These are phyloP conservation scores for Blastocystis sp. DNA, from an alignment of 352 stramenopile species.

Conservation along the genomic window DNA sequence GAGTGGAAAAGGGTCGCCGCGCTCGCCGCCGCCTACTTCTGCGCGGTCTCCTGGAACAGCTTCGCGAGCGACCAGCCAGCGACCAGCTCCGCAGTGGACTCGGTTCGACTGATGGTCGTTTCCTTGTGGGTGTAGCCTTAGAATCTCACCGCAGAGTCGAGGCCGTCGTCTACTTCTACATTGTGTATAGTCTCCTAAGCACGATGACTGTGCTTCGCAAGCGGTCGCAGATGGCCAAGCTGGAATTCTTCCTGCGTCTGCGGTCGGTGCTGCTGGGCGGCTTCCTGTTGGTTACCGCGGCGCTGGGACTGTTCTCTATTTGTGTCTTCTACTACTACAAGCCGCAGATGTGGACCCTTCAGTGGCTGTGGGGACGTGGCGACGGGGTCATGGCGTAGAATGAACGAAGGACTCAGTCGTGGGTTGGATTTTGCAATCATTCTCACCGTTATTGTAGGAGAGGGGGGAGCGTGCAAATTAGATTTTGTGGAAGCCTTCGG, in stretches of 20 bases:
- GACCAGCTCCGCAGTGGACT: not conserved
- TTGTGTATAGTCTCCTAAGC: constrained; percentile 1
- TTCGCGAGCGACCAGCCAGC: not conserved
- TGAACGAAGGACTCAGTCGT: constrained; percentile 17
- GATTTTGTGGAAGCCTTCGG: no score
- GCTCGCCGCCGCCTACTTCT: not conserved
- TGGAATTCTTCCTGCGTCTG: not conserved
- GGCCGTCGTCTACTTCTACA: constrained; percentile 44
- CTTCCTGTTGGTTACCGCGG: not conserved
- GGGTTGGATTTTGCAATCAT: constrained; percentile 19
- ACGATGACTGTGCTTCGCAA: not conserved
- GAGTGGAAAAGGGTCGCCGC: not conserved
- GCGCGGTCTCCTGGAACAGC: not conserved
- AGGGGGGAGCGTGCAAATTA: no score
- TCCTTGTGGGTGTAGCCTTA: not conserved
- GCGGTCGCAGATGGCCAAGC: constrained; percentile 3
- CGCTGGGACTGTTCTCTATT: not conserved
- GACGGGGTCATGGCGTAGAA: not conserved
- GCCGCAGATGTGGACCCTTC: constrained; percentile 26
- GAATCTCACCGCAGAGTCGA: constrained; percentile 4
- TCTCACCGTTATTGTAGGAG: not conserved
- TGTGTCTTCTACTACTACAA: not conserved
- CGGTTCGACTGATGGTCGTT: not conserved
- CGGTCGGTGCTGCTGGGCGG: not conserved
- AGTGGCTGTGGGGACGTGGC: constrained; percentile 12